Conservation (phyloP, 768 basidiomycete species). For the Pisolithus albus region DNA sequence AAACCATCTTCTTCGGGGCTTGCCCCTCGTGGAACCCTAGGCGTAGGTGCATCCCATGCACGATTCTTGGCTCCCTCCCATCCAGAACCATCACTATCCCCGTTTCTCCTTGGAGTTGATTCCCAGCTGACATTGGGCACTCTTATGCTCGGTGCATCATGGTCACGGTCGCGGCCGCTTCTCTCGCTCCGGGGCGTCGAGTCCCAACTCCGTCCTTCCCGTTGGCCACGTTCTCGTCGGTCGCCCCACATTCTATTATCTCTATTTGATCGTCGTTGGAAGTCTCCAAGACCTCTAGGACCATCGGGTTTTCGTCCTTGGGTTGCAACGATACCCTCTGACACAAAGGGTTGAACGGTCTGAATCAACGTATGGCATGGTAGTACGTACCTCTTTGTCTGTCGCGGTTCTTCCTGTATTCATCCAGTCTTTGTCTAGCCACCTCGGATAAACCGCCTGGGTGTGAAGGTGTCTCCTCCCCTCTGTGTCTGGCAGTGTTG, state of each 20-base stretch:
- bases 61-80: conserved; percentile 53
- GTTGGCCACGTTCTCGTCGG: conserved; percentile 31
- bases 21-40: conserved; percentile 55
- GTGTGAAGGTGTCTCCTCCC: conserved; percentile 90
- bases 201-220: conserved; percentile 42
- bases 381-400: conserved; percentile 52
- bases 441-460: conserved; percentile 80
- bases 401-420: conserved; percentile 63
- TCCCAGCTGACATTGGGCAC: conserved; percentile 94
- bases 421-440: conserved; percentile 67
- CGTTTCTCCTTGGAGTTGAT: conserved; percentile 67
- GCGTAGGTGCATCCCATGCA: conserved; percentile 83
- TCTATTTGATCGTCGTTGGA: conserved; percentile 86
- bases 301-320: conserved; percentile 50
- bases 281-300: conserved; percentile 83
- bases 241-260: conserved; percentile 49
- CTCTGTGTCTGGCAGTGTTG: conserved; percentile 62
- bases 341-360: background rate
- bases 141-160: conserved; percentile 75
- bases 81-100: conserved; percentile 49
- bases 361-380: background rate
- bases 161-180: conserved; percentile 29
- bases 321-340: conserved; percentile 67
- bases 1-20: conserved; percentile 66
- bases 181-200: conserved; percentile 57